These are phyloP conservation scores for Colletotrichum orchidophilum DNA, from an alignment of 2,329 filamentous ascomycete genomes.

Conservation along the genomic window DNA sequence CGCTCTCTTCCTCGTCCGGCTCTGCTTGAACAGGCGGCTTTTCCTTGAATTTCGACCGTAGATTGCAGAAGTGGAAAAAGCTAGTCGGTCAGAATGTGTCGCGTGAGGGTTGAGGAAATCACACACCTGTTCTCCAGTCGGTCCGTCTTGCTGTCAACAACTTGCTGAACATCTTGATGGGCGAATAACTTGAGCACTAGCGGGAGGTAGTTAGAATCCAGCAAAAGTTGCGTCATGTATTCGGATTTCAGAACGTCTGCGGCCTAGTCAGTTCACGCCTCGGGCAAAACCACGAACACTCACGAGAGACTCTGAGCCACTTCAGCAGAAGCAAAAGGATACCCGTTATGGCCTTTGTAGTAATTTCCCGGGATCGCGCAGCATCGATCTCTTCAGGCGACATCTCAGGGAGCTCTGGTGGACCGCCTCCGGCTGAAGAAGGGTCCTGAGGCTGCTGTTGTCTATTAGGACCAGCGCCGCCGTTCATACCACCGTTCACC, in stretches of 20 bases:
- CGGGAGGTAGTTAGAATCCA: slow-evolving; percentile 95
- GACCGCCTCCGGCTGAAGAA: slow-evolving; percentile 23
- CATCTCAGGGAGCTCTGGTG: slow-evolving; percentile 55
- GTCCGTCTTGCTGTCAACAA: slow-evolving; percentile 87
- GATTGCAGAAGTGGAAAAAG: slow-evolving; percentile 91
- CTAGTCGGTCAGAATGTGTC: slow-evolving; percentile 50
- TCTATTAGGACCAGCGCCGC: slow-evolving; percentile 46
- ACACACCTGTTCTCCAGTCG: slow-evolving; percentile 80
- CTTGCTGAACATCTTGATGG: slow-evolving; percentile 90
- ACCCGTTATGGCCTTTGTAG: slow-evolving; percentile 90
- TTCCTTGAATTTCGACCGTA: slow-evolving; percentile 64
- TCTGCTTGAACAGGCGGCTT: slow-evolving; percentile 38
- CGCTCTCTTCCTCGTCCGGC: slow-evolving; percentile 52
- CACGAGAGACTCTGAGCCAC: slow-evolving; percentile 96
- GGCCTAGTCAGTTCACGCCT: not conserved
- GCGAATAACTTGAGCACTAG: slow-evolving; percentile 93
- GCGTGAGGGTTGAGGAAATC: slow-evolving; percentile 33
- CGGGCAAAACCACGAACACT: slow-evolving; percentile 47
- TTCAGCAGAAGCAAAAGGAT: slow-evolving; percentile 89
- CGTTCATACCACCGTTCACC: slow-evolving; percentile 51
- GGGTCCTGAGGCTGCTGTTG: slow-evolving; percentile 40
- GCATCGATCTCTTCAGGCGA: slow-evolving; percentile 83
- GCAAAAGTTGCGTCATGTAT: slow-evolving; percentile 89
- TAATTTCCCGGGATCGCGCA: slow-evolving; percentile 84
- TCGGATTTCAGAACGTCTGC: slow-evolving; percentile 94